phyloP scores from a whole-genome alignment of 192 early-diverging fungal species.

The Dissophora globulifera region DNA sequence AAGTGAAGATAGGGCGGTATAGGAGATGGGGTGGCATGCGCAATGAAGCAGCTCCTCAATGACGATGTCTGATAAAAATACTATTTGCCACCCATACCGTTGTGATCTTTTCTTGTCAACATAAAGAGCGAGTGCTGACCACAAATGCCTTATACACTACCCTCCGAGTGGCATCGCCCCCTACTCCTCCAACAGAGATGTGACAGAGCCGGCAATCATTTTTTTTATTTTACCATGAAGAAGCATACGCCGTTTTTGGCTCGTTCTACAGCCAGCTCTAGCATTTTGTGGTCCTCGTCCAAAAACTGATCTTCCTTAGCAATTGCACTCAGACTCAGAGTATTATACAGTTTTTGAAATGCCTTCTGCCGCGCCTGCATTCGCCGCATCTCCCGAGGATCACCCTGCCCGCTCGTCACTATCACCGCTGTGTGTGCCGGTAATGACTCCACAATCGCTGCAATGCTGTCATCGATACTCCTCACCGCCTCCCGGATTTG shows the following conservation, averaged over 20 bases:
- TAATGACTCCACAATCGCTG: constrained; percentile 43
- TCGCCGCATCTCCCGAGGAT: constrained; percentile 32
- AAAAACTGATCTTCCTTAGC: constrained; percentile 29
- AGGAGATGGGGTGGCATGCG: no score
- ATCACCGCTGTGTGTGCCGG: constrained; percentile 53
- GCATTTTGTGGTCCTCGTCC: constrained; percentile 31
- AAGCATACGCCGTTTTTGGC: constrained; percentile 52
- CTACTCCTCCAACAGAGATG: no score
- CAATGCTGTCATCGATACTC: constrained; percentile 51
- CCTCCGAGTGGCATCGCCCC: no score
- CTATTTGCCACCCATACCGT: no score
- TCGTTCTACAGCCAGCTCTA: constrained; percentile 21
- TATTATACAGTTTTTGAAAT: constrained; percentile 38
- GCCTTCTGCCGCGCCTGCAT: constrained; percentile 24
- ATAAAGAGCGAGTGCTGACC: no score
- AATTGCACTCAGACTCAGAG: constrained; percentile 27
- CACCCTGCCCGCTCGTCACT: constrained; percentile 54
- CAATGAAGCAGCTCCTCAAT: no score
- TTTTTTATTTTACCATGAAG: constrained; percentile 40
- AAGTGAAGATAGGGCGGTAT: no score
- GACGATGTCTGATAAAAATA: no score
- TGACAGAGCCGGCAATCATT: no score
- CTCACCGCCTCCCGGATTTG: constrained; percentile 17
- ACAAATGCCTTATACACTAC: no score
- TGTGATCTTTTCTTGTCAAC: no score